Evolutionary conservation across 179 eudicot genomes (phyloP).

Genomic region (Amaranthus tricolor): DNA sequence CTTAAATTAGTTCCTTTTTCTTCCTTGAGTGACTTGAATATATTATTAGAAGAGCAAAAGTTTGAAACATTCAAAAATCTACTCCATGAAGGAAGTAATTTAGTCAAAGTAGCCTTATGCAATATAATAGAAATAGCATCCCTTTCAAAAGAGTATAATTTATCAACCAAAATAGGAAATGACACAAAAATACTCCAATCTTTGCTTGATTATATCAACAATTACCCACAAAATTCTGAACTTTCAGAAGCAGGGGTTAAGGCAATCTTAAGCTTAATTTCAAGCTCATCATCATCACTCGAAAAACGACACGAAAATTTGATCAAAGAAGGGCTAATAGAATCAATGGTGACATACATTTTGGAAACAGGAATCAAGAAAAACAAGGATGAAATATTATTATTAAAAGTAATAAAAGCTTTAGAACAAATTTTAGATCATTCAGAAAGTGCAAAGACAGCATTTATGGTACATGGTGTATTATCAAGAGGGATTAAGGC

Average conservation of each 20-base stretch:
- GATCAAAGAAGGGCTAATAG: conserved; percentile 29
- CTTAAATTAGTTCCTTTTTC: conserved; percentile 45
- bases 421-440: conserved; percentile 33
- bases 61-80: conserved; percentile 35
- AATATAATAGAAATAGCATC: conserved; percentile 36
- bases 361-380: conserved; percentile 20
- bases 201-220: conserved; percentile 23
- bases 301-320: conserved; percentile 18
- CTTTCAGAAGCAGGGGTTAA: conserved; percentile 41
- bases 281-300: conserved; percentile 14
- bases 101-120: conserved; percentile 45
- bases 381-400: conserved; percentile 12
- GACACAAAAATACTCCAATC: conserved; percentile 21
- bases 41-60: conserved; percentile 39
- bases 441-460: conserved; percentile 40
- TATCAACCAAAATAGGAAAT: conserved; percentile 31
- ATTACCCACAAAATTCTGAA: conserved; percentile 20
- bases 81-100: conserved; percentile 36
- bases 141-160: conserved; percentile 18
- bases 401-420: conserved; percentile 33
- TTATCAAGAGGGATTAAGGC: conserved; percentile 35
- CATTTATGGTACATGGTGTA: conserved; percentile 26
- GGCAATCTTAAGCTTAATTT: conserved; percentile 27
- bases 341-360: conserved; percentile 36
- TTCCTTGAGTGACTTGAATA: conserved; percentile 32